A percentile compares a stretch with the other conserved stretches of the same genome.
phyloP scores from a whole-genome alignment of 2,329 filamentous ascomycete species.

The Diaporthe ilicicola region DNA sequence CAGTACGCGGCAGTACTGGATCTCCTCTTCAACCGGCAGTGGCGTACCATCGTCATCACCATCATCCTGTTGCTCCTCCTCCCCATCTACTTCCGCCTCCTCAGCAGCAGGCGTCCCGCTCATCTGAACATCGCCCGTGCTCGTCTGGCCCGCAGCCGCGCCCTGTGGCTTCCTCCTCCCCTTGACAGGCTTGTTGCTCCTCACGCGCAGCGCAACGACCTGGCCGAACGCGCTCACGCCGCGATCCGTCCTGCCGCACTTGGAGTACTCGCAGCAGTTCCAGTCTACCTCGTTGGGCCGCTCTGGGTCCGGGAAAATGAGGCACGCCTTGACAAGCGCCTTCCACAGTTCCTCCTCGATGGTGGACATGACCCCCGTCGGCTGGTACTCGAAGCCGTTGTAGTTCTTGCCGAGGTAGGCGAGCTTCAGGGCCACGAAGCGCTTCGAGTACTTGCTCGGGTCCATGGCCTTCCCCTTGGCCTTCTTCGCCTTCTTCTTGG shows the following conservation, averaged over 20 bases:
- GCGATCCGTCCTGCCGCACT: conserved; percentile 91
- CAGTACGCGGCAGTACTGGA: conserved; percentile 83
- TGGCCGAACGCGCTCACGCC: conserved; percentile 98
- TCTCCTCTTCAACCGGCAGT: conserved; percentile 78
- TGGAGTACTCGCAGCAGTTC: conserved; percentile 88
- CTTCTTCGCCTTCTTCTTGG: conserved; percentile 43
- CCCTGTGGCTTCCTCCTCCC: conserved; percentile 36
- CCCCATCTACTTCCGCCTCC: conserved; percentile 27
- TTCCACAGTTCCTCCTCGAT: conserved; percentile 96
- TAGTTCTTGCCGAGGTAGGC: conserved; percentile 92
- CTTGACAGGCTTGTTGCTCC: conserved; percentile 76
- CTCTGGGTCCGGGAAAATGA: conserved; percentile 74
- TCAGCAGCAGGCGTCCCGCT: conserved; percentile 1
- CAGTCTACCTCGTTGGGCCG: conserved; percentile 74
- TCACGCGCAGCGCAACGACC: conserved; percentile 83
- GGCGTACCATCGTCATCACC: conserved; percentile 54
- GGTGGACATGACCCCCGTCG: conserved; percentile 75
- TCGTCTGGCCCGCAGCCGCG: conserved; percentile 36
- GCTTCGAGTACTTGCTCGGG: conserved; percentile 80
- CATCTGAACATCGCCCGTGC: conserved; percentile 25
- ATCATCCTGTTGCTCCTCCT: conserved; percentile 33
- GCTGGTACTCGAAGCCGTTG: conserved; percentile 91
- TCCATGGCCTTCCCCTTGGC: conserved; percentile 72
- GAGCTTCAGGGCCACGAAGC: conserved; percentile 89
- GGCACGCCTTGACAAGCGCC: conserved; percentile 80